These are phyloP conservation scores for Yamadazyma oceani DNA, from an alignment of 1,139 yeast species.

Conservation along the genomic window DNA sequence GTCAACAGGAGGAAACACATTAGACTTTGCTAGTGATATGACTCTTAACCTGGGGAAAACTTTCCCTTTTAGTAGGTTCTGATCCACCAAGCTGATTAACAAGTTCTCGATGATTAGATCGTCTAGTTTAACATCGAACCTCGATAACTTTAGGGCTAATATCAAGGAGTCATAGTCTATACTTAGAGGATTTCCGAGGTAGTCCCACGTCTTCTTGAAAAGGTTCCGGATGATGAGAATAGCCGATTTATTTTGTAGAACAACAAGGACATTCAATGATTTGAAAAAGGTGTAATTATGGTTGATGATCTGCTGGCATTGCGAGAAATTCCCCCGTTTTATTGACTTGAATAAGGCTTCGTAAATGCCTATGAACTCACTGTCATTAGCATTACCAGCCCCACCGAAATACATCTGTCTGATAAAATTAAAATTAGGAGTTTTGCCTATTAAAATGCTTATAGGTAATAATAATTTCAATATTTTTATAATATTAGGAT, in stretches of 20 bases:
- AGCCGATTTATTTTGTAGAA: slow-evolving; percentile 30
- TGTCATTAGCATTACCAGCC: slow-evolving; percentile 14
- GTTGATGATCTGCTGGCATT: slow-evolving; percentile 30
- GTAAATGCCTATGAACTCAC: slow-evolving; percentile 35
- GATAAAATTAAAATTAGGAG: slow-evolving; percentile 34
- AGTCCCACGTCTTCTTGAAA: slow-evolving; percentile 35
- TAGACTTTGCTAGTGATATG: slow-evolving; percentile 49
- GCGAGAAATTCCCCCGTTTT: slow-evolving; percentile 40
- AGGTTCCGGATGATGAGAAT: slow-evolving; percentile 50
- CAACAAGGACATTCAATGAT: slow-evolving; percentile 31
- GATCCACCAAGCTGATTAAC: slow-evolving; percentile 50
- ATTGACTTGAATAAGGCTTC: slow-evolving; percentile 33
- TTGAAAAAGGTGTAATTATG: slow-evolving; percentile 37
- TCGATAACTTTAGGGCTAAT: slow-evolving; percentile 19
- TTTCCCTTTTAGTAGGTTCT: slow-evolving; percentile 54
- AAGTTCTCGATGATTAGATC: slow-evolving; percentile 47
- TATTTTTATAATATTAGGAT: slow-evolving; percentile 36
- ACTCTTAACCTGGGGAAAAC: slow-evolving; percentile 43
- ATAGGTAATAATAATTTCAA: slow-evolving; percentile 58
- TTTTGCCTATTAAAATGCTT: slow-evolving; percentile 53
- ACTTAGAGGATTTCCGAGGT: slow-evolving; percentile 25
- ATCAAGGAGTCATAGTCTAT: slow-evolving; percentile 31
- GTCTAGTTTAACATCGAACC: slow-evolving; percentile 21
- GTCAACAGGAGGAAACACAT: slow-evolving; percentile 49
- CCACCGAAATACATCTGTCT: slow-evolving; percentile 16